Percentiles rank a stretch among this genome's conserved stretches.
phyloP scores from a whole-genome alignment of 2,329 filamentous ascomycete species.

The Dactylellina parvicollis region DNA sequence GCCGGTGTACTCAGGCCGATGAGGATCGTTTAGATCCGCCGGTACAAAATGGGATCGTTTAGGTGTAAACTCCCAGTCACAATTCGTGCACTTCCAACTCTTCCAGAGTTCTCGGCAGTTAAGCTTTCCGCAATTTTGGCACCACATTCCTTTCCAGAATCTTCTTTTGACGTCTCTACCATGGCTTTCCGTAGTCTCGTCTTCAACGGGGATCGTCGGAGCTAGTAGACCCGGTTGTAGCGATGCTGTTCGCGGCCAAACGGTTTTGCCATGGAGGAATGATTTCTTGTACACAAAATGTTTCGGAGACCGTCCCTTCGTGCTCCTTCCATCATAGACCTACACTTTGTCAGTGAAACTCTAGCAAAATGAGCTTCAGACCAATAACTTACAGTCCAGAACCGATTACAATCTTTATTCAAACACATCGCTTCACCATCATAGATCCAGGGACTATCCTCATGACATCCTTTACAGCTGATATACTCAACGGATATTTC shows the following conservation, averaged over 20 bases:
- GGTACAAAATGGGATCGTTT: slow-evolving; percentile 59
- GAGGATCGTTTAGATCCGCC: slow-evolving; percentile 61
- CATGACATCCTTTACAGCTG: slow-evolving; percentile 63
- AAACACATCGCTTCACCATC: slow-evolving; percentile 70
- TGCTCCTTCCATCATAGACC: slow-evolving; percentile 20
- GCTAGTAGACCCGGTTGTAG: slow-evolving; percentile 23
- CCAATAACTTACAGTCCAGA: slow-evolving; percentile 66
- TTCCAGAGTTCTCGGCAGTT: slow-evolving; percentile 70
- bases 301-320: slow-evolving; percentile 10
- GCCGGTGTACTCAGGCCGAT: slow-evolving; percentile 59
- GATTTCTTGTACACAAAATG: slow-evolving; percentile 47
- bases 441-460: slow-evolving; percentile 60
- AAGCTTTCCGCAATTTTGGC: slow-evolving; percentile 71
- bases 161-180: slow-evolving; percentile 57
- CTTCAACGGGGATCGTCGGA: slow-evolving; percentile 24
- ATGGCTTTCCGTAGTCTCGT: slow-evolving; percentile 19
- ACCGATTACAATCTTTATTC: slow-evolving; percentile 65
- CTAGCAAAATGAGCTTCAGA: neutral
- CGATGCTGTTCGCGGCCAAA: slow-evolving; percentile 55
- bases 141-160: slow-evolving; percentile 73
- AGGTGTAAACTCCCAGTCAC: slow-evolving; percentile 65
- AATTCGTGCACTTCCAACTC: slow-evolving; percentile 70
- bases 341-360: neutral
- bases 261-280: slow-evolving; percentile 57
- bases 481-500: slow-evolving; percentile 56